Conservation (phyloP, 1,139 yeast species). For the Candida gigantensis region DNA sequence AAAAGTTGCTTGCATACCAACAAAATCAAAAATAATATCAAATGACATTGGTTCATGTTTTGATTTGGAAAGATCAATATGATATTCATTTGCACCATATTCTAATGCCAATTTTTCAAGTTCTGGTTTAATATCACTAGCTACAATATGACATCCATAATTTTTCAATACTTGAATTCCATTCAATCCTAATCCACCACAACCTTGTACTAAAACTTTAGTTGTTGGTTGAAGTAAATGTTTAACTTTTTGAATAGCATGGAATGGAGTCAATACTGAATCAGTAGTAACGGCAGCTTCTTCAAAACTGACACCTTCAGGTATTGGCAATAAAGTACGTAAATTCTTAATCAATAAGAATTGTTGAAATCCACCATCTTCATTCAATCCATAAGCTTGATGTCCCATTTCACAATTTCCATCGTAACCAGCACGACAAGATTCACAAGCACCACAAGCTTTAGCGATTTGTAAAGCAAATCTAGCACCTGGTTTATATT, state of each 20-base stretch:
- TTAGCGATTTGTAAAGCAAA: slow-evolving; percentile 38
- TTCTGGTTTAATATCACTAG: slow-evolving; percentile 39
- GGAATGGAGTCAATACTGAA: slow-evolving; percentile 54
- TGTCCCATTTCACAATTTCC: slow-evolving; percentile 31
- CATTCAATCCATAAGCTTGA: slow-evolving; percentile 43
- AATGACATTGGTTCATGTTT: slow-evolving; percentile 34
- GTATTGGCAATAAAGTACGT: slow-evolving; percentile 43
- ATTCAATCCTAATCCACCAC: slow-evolving; percentile 55
- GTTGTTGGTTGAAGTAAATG: slow-evolving; percentile 33
- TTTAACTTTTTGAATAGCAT: slow-evolving; percentile 46
- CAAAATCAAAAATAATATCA: slow-evolving; percentile 47
- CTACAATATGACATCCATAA: slow-evolving; percentile 44
- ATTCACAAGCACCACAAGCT: slow-evolving; percentile 46
- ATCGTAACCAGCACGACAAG: slow-evolving; percentile 47
- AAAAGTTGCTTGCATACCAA: slow-evolving; percentile 43
- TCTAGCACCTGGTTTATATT: slow-evolving; percentile 37
- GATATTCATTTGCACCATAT: slow-evolving; percentile 48
- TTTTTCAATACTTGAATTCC: slow-evolving; percentile 47
- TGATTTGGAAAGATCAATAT: slow-evolving; percentile 31
- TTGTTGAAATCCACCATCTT: slow-evolving; percentile 54
- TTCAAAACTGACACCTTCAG: slow-evolving; percentile 46
- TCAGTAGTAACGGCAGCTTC: slow-evolving; percentile 53
- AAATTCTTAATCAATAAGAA: slow-evolving; percentile 41
- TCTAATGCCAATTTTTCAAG: slow-evolving; percentile 29
- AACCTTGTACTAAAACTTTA: slow-evolving; percentile 47